A percentile compares a stretch with the other conserved stretches of the same genome.
phyloP scores from a whole-genome alignment of 805 yeast genomes.

The Saturnispora galanensis region DNA sequence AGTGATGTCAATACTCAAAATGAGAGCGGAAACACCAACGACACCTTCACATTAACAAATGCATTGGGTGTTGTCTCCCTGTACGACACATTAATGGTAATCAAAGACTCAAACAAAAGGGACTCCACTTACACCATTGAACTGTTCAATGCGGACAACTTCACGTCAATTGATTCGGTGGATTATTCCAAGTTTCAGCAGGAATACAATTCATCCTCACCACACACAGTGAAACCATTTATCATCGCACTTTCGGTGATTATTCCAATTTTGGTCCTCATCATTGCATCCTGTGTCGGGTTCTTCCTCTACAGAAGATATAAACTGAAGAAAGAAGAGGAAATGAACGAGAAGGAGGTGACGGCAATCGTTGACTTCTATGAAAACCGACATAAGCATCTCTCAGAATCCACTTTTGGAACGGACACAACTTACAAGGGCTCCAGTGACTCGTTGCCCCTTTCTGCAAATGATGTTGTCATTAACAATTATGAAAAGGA shows the following conservation, averaged over 20 bases:
- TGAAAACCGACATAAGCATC: constrained; percentile 17
- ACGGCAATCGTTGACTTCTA: constrained; percentile 26
- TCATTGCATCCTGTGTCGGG: constrained; percentile 25
- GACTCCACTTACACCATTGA: constrained; percentile 26
- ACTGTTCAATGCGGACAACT: constrained; percentile 33
- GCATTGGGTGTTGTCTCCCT: constrained; percentile 42
- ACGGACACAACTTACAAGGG: constrained; percentile 8
- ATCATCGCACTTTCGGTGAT: constrained; percentile 39
- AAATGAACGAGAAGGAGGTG: constrained; percentile 22
- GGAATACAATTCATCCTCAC: constrained; percentile 4
- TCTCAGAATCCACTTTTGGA: constrained; percentile 17
- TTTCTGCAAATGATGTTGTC: constrained; percentile 14
- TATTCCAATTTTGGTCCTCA: constrained; percentile 32
- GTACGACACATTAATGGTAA: constrained; percentile 39
- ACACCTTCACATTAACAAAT: constrained; percentile 19
- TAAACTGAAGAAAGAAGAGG: constrained; percentile 19
- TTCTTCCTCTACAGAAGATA: constrained; percentile 23
- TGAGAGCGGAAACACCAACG: constrained; percentile 7
- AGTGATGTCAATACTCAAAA: constrained; percentile 20
- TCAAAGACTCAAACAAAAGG: constrained; percentile 18
- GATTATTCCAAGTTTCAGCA: constrained; percentile 22
- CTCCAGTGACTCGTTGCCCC: constrained; percentile 8
- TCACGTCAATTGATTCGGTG: constrained; percentile 26
- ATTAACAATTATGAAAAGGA: constrained; percentile 26
- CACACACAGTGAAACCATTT: constrained; percentile 19